Percentiles rank a stretch among this genome's conserved stretches.
These are phyloP conservation scores for Ceratocystis cubensis DNA, from an alignment of 2,329 filamentous ascomycete species.

Conservation along the genomic window DNA sequence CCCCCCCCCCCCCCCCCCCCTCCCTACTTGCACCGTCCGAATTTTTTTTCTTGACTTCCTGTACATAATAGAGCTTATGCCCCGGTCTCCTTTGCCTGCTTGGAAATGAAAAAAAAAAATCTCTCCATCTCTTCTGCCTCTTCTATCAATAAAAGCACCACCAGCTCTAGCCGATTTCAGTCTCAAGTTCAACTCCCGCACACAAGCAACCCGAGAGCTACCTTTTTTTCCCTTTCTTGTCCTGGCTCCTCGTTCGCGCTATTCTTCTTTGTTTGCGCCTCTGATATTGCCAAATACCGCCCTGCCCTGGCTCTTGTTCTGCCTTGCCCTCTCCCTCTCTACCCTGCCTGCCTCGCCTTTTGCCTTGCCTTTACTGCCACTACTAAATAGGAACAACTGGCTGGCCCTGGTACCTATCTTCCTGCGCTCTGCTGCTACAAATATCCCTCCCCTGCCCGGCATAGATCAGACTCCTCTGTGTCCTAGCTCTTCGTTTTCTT, in stretches of 20 bases:
- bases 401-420: background rate
- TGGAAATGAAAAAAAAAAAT: too few relatives aligned
- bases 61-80: too few relatives aligned
- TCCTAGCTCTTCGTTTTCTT: background rate
- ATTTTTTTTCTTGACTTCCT: too few relatives aligned
- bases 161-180: too few relatives aligned
- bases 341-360: conserved; percentile 1
- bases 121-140: too few relatives aligned
- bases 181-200: too few relatives aligned
- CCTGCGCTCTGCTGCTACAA: background rate
- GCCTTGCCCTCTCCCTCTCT: background rate
- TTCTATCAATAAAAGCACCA: too few relatives aligned
- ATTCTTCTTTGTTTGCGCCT: background rate
- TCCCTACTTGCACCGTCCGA: too few relatives aligned
- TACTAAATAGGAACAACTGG: background rate
- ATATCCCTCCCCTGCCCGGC: conserved; percentile 1
- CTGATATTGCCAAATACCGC: background rate
- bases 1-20: too few relatives aligned
- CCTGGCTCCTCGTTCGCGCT: background rate
- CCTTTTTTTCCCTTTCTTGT: background rate
- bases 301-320: background rate
- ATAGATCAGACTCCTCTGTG: background rate
- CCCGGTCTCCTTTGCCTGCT: too few relatives aligned
- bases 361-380: conserved; percentile 4
- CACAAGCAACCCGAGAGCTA: background rate